phyloP scores from a whole-genome alignment of 129 eudicot species.

The Saposhnikovia divaricata region DNA sequence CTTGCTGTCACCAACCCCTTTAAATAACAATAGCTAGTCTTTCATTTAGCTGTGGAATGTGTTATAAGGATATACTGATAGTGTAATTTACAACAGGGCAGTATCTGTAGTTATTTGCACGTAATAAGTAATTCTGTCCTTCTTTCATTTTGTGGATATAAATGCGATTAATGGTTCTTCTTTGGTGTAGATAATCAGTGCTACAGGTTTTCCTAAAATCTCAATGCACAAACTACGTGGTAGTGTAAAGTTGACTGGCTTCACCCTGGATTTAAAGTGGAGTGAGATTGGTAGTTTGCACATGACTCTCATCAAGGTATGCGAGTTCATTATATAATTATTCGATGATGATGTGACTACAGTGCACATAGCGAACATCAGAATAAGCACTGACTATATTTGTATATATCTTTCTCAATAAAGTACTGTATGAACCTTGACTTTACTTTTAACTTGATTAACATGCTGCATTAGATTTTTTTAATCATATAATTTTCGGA shows the following conservation, averaged over 20 bases:
- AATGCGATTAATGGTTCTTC: background rate
- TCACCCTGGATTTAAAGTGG: conserved; percentile 68
- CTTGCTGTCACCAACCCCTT: background rate
- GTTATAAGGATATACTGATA: background rate
- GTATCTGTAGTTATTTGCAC: background rate
- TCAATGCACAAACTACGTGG: conserved; percentile 51
- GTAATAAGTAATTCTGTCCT: background rate
- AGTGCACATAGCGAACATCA: background rate
- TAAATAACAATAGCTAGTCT: background rate
- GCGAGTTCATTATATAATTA: conserved; percentile 1
- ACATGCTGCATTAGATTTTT: background rate
- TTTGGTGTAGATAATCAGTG: conserved; percentile 54
- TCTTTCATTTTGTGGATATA: background rate
- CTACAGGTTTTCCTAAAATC: conserved; percentile 61
- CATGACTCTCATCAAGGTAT: conserved; percentile 70
- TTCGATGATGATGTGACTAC: background rate
- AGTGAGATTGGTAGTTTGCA: conserved; percentile 66
- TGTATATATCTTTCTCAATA: background rate
- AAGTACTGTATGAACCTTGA: background rate
- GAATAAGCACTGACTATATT: background rate
- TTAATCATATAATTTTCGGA: background rate
- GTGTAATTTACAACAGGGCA: background rate
- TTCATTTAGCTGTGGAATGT: background rate
- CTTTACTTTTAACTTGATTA: background rate
- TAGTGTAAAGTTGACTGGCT: conserved; percentile 37